A percentile compares a stretch with the other conserved stretches of the same genome.
Evolutionary conservation across 768 basidiomycete genomes (phyloP).

Genomic region (Collybia sordida): DNA sequence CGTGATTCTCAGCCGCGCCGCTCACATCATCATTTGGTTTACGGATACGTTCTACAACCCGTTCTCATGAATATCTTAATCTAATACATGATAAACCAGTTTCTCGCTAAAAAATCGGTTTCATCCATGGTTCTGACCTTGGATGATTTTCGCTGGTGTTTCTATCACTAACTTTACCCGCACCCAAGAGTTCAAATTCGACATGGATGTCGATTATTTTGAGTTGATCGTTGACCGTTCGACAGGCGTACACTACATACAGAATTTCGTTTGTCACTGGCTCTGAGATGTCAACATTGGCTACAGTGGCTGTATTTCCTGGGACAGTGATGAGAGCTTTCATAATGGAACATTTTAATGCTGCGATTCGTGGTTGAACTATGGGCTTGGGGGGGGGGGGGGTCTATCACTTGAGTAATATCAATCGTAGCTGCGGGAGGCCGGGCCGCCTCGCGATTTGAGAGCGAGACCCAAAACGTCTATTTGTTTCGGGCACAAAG

Average conservation of each 20-base stretch:
- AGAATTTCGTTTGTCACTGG: slow-evolving; percentile 27
- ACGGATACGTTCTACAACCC: no score
- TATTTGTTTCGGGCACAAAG: no score
- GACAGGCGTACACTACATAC: slow-evolving; percentile 11
- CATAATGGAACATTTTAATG: slow-evolving; percentile 13
- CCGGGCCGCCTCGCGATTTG: no score
- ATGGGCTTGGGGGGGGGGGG: no score
- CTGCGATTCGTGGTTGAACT: no score
- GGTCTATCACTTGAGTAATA: no score
- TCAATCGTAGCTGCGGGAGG: no score
- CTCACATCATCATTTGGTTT: background rate
- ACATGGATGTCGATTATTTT: slow-evolving; percentile 26
- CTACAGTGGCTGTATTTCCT: slow-evolving; percentile 25
- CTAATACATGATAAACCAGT: background rate
- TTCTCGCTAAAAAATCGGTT: background rate
- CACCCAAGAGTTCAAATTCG: slow-evolving; percentile 27
- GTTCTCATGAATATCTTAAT: background rate
- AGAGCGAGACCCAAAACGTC: no score
- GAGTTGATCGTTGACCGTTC: slow-evolving; percentile 13
- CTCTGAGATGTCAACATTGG: slow-evolving; percentile 24
- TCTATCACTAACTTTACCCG: slow-evolving; percentile 26
- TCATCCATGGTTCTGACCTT: slow-evolving; percentile 1
- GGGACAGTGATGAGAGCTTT: slow-evolving; percentile 27
- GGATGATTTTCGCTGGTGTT: background rate
- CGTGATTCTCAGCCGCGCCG: no score